Evolutionary conservation across 75 land plant genomes (phyloP).

Genomic region (Adiantum capillusveneris): DNA sequence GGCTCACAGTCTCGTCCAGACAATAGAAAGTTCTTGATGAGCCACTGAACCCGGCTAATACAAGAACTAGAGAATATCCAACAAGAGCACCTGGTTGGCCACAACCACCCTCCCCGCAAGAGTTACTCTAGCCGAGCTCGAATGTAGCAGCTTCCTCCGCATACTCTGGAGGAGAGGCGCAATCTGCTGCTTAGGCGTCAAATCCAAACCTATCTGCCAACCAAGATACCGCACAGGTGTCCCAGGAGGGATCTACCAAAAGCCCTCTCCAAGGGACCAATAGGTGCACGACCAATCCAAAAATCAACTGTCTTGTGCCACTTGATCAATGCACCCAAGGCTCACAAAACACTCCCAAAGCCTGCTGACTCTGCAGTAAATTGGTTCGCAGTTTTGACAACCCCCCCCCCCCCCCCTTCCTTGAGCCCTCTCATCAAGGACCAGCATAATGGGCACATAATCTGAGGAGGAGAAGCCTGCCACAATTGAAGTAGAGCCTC

Average conservation of each 20-base stretch:
- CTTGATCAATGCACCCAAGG: not conserved
- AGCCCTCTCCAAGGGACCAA: not conserved
- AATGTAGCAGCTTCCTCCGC: not conserved
- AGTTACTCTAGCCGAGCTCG: not conserved
- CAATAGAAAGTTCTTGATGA: constrained; percentile 5
- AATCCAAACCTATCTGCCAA: not conserved
- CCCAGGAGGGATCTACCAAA: not conserved
- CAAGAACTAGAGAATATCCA: constrained; percentile 3
- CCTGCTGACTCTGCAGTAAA: no score
- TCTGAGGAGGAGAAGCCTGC: no score
- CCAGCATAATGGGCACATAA: no score
- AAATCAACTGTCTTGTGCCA: not conserved
- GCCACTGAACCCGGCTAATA: not conserved
- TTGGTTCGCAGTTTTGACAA: no score
- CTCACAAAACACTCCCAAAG: no score
- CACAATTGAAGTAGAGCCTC: no score
- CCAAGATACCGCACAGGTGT: not conserved
- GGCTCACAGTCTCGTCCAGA: not conserved
- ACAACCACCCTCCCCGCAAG: not conserved
- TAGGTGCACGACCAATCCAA: not conserved
- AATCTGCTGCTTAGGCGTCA: not conserved
- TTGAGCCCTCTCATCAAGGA: no score
- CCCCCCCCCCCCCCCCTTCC: no score
- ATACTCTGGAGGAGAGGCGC: not conserved
- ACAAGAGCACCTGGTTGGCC: constrained; percentile 6